phyloP scores from a whole-genome alignment of 2,329 filamentous ascomycete species.

The Diaporthe longicolla region DNA sequence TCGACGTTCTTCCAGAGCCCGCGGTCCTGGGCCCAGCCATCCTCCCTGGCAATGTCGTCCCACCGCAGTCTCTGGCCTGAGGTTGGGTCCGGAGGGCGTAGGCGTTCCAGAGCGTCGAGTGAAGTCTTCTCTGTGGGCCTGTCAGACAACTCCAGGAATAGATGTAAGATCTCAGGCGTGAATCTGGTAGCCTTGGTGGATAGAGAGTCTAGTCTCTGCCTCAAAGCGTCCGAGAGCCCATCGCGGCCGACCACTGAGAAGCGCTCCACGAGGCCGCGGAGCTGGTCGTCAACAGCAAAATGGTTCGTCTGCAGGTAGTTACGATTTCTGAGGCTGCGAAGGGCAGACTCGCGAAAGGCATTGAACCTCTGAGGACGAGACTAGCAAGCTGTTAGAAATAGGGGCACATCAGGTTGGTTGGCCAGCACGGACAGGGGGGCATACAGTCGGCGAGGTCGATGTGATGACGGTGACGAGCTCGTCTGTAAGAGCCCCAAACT shows the following conservation, averaged over 20 bases:
- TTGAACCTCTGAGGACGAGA: constrained; percentile 56
- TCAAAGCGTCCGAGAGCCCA: constrained; percentile 79
- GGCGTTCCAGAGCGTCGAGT: constrained; percentile 72
- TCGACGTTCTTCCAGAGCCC: constrained; percentile 80
- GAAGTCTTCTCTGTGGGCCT: constrained; percentile 80
- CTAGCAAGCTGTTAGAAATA: constrained; percentile 46
- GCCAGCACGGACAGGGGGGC: constrained; percentile 14
- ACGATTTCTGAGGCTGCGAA: constrained; percentile 68
- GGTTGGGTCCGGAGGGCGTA: constrained; percentile 62
- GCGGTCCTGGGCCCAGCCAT: constrained; percentile 77
- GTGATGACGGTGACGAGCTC: constrained; percentile 78
- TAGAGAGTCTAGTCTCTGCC: constrained; percentile 52
- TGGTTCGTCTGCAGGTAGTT: constrained; percentile 79
- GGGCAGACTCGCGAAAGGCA: constrained; percentile 61
- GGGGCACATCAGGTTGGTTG: constrained; percentile 29
- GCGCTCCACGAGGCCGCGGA: constrained; percentile 86
- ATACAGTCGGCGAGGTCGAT: constrained; percentile 67
- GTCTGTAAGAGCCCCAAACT: constrained; percentile 75
- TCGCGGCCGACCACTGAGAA: constrained; percentile 87
- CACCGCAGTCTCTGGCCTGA: constrained; percentile 73
- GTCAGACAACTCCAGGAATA: constrained; percentile 87
- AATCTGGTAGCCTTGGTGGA: constrained; percentile 67
- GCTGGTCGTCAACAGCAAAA: constrained; percentile 76
- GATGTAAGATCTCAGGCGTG: constrained; percentile 83
- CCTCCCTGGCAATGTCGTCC: constrained; percentile 83